Conservation (phyloP, 805 yeast species). For the Ogataea minuta region DNA sequence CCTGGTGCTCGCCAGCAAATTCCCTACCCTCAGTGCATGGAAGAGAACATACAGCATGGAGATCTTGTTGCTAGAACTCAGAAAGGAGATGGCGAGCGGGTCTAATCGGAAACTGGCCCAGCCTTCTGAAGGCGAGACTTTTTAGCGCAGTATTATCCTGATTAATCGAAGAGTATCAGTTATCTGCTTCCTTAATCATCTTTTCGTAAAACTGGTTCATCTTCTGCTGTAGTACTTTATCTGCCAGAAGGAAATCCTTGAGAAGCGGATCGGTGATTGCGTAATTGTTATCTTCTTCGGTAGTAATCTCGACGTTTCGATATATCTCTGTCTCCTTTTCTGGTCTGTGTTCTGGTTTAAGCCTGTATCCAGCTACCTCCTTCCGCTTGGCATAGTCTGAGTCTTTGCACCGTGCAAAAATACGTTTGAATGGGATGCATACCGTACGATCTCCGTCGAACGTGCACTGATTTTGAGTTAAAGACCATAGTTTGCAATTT, state of each 20-base stretch:
- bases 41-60: conserved; percentile 91
- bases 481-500: conserved; percentile 34
- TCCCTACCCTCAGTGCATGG: conserved; percentile 80
- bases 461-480: conserved; percentile 49
- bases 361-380: conserved; percentile 31
- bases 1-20: conserved; percentile 47
- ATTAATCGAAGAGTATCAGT: conserved; percentile 1
- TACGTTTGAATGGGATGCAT: conserved; percentile 48
- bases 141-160: conserved; percentile 11
- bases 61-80: conserved; percentile 79
- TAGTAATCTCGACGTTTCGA: conserved; percentile 40
- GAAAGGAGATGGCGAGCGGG: conserved; percentile 86
- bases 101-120: conserved; percentile 82
- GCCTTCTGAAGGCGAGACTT: conserved; percentile 83
- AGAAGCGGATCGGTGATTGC: conserved; percentile 16
- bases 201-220: conserved; percentile 31
- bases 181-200: conserved; percentile 9
- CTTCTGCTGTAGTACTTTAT: conserved; percentile 27
- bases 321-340: conserved; percentile 14
- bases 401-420: conserved; percentile 43
- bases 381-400: conserved; percentile 19
- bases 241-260: conserved; percentile 33
- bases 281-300: conserved; percentile 34
- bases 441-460: conserved; percentile 40
- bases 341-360: conserved; percentile 25